Evolutionary conservation across 2,329 filamentous ascomycete species (phyloP).

Genomic region (Colletotrichum agaves): DNA sequence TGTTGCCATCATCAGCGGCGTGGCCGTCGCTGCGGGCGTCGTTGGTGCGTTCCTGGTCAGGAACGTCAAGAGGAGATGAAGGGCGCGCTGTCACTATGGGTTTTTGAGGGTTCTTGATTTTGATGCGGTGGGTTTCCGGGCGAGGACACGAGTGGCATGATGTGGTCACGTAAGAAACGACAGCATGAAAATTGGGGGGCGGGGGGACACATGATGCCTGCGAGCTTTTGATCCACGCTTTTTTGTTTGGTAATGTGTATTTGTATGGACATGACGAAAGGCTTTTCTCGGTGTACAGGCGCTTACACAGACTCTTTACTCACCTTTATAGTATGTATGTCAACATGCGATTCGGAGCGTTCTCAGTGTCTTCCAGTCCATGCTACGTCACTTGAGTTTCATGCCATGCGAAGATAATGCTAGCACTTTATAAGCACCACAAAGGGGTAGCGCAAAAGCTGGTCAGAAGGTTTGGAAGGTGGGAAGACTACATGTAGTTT

Average conservation of each 20-base stretch:
- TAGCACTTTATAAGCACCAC: no score
- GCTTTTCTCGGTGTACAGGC: conserved; percentile 31
- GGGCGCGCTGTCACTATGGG: no score
- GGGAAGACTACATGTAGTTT: no score
- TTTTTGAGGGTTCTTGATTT: no score
- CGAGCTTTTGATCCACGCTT: background rate
- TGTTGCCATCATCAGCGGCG: conserved; percentile 92
- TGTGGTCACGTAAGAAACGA: background rate
- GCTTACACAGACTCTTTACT: conserved; percentile 27
- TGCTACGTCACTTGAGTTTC: no score
- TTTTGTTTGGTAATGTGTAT: conserved; percentile 33
- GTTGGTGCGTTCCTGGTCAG: conserved; percentile 88
- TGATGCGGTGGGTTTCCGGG: no score
- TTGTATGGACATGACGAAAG: conserved; percentile 33
- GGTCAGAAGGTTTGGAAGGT: no score
- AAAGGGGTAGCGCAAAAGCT: no score
- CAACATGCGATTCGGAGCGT: conserved; percentile 3
- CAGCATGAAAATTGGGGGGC: conserved; percentile 6
- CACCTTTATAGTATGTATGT: background rate
- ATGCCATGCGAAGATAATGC: no score
- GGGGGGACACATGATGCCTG: background rate
- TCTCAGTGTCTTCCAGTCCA: background rate
- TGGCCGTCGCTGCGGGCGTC: conserved; percentile 92
- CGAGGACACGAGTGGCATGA: background rate
- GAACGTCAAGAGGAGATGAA: conserved; percentile 72